Percentiles rank a stretch among this genome's conserved stretches.
Conservation (phyloP, 352 stramenopile genomes). For the Phytophthora ramorum region DNA sequence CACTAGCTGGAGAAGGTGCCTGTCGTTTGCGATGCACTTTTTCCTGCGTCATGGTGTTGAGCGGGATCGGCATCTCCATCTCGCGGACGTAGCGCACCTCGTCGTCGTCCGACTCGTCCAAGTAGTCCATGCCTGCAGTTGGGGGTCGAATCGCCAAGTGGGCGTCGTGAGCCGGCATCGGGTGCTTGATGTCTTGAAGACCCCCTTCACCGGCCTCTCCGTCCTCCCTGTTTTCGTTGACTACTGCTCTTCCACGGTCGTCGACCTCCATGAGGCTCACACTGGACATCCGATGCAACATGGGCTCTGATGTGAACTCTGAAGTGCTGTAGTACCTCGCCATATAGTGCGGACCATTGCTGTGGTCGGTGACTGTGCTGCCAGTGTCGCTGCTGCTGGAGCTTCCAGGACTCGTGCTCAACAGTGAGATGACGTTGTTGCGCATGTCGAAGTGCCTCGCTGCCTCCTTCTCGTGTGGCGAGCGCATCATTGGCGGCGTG, state of each 20-base stretch:
- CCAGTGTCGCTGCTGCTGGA: conserved; percentile 44
- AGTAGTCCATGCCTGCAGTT: conserved; percentile 20
- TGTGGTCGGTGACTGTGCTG: conserved; percentile 42
- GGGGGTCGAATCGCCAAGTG: conserved; percentile 20
- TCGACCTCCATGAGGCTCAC: conserved; percentile 47
- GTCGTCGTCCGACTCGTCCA: conserved; percentile 37
- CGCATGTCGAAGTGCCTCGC: conserved; percentile 32
- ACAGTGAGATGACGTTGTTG: conserved; percentile 37
- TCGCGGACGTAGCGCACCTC: conserved; percentile 34
- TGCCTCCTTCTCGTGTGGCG: conserved; percentile 21
- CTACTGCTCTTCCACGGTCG: not conserved
- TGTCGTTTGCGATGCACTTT: conserved; percentile 49
- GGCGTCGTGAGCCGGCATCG: conserved; percentile 21
- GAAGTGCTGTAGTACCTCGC: conserved; percentile 5
- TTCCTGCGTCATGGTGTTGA: conserved; percentile 60
- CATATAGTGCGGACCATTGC: conserved; percentile 13
- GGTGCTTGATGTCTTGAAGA: not conserved
- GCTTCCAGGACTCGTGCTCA: conserved; percentile 35
- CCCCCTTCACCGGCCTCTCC: conserved; percentile 17
- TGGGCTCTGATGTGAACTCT: conserved; percentile 31
- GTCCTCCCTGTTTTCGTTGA: conserved; percentile 19
- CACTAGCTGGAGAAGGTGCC: conserved; percentile 42
- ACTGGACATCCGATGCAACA: conserved; percentile 56
- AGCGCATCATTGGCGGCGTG: conserved; percentile 27
- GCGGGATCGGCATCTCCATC: conserved; percentile 35